Conservation (phyloP, 2,329 filamentous ascomycete genomes). For the Lomentospora prolificans region DNA sequence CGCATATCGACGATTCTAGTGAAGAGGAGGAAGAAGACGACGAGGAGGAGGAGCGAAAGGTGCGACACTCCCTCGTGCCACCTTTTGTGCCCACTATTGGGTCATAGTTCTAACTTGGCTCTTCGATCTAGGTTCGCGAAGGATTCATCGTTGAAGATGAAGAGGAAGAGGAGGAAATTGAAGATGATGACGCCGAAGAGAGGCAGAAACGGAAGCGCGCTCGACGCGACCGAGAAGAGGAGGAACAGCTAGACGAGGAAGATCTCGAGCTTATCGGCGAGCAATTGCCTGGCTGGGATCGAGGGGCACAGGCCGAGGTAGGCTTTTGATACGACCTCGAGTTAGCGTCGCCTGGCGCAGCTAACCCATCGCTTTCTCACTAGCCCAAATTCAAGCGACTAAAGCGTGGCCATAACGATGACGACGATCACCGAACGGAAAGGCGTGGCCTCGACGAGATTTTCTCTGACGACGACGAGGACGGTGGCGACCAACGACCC, state of each 20-base stretch:
- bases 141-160: conserved; percentile 96
- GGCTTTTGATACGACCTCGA: conserved; percentile 15
- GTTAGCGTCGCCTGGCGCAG: neutral
- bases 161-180: conserved; percentile 64
- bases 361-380: neutral
- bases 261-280: conserved; percentile 93
- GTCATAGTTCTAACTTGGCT: conserved; percentile 12
- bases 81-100: neutral
- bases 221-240: conserved; percentile 64
- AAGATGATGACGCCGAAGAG: conserved; percentile 47
- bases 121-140: conserved; percentile 60
- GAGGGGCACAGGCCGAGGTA: conserved; percentile 61
- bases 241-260: conserved; percentile 88
- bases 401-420: conserved; percentile 78
- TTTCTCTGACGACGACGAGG: conserved; percentile 90
- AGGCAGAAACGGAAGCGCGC: conserved; percentile 67
- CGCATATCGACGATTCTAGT: conserved; percentile 66
- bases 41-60: conserved; percentile 74
- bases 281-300: conserved; percentile 52
- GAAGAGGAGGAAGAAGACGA: conserved; percentile 91
- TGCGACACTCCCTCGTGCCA: conserved; percentile 23
- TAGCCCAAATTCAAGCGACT: conserved; percentile 92
- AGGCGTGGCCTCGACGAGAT: conserved; percentile 78
- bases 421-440: conserved; percentile 53
- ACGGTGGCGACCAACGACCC: conserved; percentile 37